phyloP scores from a whole-genome alignment of 768 basidiomycete genomes.

The Hemileccinum rubropunctum region DNA sequence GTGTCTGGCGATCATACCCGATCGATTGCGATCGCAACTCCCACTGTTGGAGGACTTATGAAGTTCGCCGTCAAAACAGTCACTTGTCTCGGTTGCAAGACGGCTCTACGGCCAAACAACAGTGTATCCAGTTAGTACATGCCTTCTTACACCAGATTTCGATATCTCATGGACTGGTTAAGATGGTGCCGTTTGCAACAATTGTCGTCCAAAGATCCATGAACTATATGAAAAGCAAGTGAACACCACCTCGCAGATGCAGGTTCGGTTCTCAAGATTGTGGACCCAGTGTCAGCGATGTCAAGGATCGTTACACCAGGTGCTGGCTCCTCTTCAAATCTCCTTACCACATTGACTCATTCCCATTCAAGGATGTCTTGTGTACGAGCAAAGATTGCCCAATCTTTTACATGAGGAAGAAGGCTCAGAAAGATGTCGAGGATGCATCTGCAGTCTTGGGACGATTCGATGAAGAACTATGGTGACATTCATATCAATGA shows the following conservation, averaged over 20 bases:
- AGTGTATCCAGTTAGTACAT: conserved; percentile 59
- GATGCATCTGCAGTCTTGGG: conserved; percentile 77
- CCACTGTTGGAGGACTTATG: conserved; percentile 95
- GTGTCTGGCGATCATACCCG: conserved; percentile 97
- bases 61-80: conserved; percentile 96
- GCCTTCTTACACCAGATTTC: neutral
- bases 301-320: conserved; percentile 97
- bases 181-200: conserved; percentile 95
- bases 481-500: conserved; percentile 40
- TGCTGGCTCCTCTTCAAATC: conserved; percentile 22
- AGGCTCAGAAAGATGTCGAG: conserved; percentile 96
- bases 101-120: conserved; percentile 74
- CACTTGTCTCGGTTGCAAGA: conserved; percentile 95
- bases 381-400: conserved; percentile 98
- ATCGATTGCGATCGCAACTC: conserved; percentile 94
- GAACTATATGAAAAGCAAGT: conserved; percentile 95
- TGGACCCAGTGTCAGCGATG: conserved; percentile 99
- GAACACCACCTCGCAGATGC: conserved; percentile 65
- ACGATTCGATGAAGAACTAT: conserved; percentile 76
- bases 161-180: conserved; percentile 4
- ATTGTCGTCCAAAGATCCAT: conserved; percentile 80
- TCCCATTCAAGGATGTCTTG: conserved; percentile 72
- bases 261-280: conserved; percentile 89
- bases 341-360: neutral
- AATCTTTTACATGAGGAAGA: conserved; percentile 98